A percentile compares a stretch with the other conserved stretches of the same genome.
These are phyloP conservation scores for Colletotrichum spinosum DNA, from an alignment of 2,329 filamentous ascomycete species.

Conservation along the genomic window DNA sequence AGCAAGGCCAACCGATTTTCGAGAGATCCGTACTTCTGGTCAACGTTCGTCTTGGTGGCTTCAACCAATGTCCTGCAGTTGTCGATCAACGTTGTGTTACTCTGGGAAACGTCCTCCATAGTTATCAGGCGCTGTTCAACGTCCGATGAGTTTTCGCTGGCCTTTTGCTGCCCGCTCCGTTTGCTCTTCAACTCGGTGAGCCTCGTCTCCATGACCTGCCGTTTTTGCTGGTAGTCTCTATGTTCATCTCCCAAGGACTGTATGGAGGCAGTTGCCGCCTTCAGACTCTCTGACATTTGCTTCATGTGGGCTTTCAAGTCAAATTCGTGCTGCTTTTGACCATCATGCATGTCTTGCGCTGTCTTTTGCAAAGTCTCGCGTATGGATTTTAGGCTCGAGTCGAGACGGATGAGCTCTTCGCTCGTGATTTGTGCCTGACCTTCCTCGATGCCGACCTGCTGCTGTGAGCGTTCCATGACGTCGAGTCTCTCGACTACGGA, in stretches of 20 bases:
- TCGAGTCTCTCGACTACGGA: not conserved
- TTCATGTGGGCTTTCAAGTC: too few relatives aligned
- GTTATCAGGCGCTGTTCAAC: constrained; percentile 1
- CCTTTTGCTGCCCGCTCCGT: not conserved
- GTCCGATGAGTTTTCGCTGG: not conserved
- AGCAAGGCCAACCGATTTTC: constrained; percentile 7
- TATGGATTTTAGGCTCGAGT: not conserved
- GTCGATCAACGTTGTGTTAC: constrained; percentile 9
- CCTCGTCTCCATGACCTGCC: not conserved
- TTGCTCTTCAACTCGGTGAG: constrained; percentile 7
- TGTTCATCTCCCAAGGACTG: not conserved
- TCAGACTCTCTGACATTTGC: not conserved
- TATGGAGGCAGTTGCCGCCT: not conserved
- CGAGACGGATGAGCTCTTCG: not conserved
- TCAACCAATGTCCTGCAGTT: constrained; percentile 30
- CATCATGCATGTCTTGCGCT: too few relatives aligned
- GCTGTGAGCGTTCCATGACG: too few relatives aligned
- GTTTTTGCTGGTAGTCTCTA: not conserved
- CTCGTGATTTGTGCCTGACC: not conserved
- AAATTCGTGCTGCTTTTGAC: too few relatives aligned
- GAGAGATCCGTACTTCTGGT: constrained; percentile 13
- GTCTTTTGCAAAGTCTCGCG: not conserved
- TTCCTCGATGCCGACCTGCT: too few relatives aligned
- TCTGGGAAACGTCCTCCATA: constrained; percentile 13
- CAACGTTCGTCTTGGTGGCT: constrained; percentile 14